Evolutionary conservation across 225 moss, liverwort and hornwort species (phyloP).

Genomic region (Pleurozium schreberi): DNA sequence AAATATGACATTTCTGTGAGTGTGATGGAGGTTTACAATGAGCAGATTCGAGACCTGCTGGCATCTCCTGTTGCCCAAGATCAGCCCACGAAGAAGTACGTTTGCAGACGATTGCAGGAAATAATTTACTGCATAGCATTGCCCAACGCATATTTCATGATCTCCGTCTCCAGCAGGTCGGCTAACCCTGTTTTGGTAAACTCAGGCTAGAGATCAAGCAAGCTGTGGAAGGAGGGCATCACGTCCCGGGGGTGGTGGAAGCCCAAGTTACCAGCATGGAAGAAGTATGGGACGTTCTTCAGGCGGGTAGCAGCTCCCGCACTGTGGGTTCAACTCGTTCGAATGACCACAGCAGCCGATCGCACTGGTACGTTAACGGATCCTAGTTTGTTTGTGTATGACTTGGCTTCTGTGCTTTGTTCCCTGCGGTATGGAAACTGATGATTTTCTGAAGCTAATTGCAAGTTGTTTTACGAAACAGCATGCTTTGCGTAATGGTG

Average conservation of each 20-base stretch:
- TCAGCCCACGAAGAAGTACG: slow-evolving; percentile 67
- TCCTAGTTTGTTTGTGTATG: not conserved
- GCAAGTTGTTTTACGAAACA: slow-evolving; percentile 1
- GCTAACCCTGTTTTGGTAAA: not conserved
- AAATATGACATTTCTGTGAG: slow-evolving; percentile 64
- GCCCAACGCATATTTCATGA: not conserved
- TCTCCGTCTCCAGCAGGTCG: not conserved
- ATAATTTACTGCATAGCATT: not conserved
- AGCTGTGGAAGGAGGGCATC: slow-evolving; percentile 80
- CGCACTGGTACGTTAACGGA: slow-evolving; percentile 52
- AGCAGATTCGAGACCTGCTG: slow-evolving; percentile 93
- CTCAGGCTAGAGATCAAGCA: slow-evolving; percentile 92
- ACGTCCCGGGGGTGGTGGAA: slow-evolving; percentile 85
- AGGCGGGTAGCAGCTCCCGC: slow-evolving; percentile 84
- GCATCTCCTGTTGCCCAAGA: slow-evolving; percentile 40
- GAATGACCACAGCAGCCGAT: slow-evolving; percentile 94
- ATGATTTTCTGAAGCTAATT: not conserved
- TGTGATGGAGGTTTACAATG: slow-evolving; percentile 89
- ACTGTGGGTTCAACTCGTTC: slow-evolving; percentile 81
- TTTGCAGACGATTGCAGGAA: not conserved
- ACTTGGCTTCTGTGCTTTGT: no score
- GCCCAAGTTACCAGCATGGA: slow-evolving; percentile 65
- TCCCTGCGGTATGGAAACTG: not conserved
- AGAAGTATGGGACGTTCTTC: slow-evolving; percentile 90
- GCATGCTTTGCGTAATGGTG: slow-evolving; percentile 96